Base-by-base conservation (phyloP, 1,284 basidiomycete genomes). In the Polyporus tsugae region DNA sequence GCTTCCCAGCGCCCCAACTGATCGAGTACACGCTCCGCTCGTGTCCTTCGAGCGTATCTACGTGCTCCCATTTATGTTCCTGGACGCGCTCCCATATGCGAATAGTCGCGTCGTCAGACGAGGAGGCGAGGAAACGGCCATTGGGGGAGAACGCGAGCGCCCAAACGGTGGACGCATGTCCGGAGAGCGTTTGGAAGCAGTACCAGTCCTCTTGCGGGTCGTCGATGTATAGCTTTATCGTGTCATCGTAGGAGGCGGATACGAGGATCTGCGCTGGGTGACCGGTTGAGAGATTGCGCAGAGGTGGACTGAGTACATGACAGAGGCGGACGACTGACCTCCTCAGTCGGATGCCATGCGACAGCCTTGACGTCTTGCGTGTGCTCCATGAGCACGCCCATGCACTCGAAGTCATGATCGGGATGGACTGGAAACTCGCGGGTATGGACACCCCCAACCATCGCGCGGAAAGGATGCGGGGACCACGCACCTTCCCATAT, bases 301-400 rank as follows among this genome's bases (percentile, higher is more conserved):
- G 10, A 53, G 38, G 39, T 6, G 52, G 60, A 68, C 52, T 35
- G 29, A 70, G 64, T 42, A 63, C 60, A n/a, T 29, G 22, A 17
- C 13, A 11, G 49, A 49, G 66, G 44, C 44, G 55, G 63, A 38
- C 63, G 58, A 76, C 82, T 75, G 76, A 95, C 95, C 89, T 99
- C 97, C 82, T 99, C 95, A 9, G 83, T 87, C 3, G 98, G 97
- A 82, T 99, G 96, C 96, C 97, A 99, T 9, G 92, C 88, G 11
- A 99, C 91, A 66, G 86, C 92, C 82, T 99, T 99, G 72, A 99
- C 97, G 77, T 99, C 98, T 80, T 99, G 97, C 1, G 88, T 88
- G 77, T 99, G 98, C 75, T 99, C 96, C 96, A 99, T 99, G 76
- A 98, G 84, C 46, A 99, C 98, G 33, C 91, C 91, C 80, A 98